phyloP scores from a whole-genome alignment of 1,139 yeast genomes.

The Saccharomyces hybrid region DNA sequence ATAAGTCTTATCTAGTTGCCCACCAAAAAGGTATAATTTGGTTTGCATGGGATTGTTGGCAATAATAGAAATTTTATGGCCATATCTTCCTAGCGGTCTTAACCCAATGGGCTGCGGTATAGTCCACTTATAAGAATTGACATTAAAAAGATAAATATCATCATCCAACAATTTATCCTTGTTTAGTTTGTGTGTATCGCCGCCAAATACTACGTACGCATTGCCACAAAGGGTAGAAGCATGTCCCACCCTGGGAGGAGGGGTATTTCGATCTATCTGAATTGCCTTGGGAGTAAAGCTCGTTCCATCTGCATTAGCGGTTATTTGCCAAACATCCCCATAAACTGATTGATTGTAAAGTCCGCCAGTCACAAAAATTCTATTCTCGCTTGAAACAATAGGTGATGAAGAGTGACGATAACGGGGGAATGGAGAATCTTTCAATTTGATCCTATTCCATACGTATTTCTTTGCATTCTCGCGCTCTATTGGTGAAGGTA shows the following conservation, averaged over 20 bases:
- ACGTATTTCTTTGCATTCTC: not conserved
- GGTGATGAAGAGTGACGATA: slow-evolving; percentile 84
- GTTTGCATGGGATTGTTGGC: slow-evolving; percentile 61
- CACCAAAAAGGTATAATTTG: slow-evolving; percentile 82
- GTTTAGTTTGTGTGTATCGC: slow-evolving; percentile 87
- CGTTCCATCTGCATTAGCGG: slow-evolving; percentile 39
- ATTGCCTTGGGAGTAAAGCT: slow-evolving; percentile 52
- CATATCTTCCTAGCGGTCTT: slow-evolving; percentile 89
- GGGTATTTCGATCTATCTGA: slow-evolving; percentile 62
- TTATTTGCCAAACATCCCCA: slow-evolving; percentile 82
- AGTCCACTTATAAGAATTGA: slow-evolving; percentile 86
- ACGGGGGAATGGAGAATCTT: slow-evolving; percentile 82
- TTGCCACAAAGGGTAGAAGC: slow-evolving; percentile 89
- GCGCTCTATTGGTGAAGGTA: slow-evolving; percentile 3
- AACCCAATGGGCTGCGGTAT: slow-evolving; percentile 75
- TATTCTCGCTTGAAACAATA: slow-evolving; percentile 68
- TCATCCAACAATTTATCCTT: slow-evolving; percentile 77
- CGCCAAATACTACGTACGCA: slow-evolving; percentile 92
- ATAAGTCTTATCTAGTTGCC: slow-evolving; percentile 83
- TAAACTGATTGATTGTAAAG: slow-evolving; percentile 81
- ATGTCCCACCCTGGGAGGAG: slow-evolving; percentile 96
- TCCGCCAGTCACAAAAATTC: slow-evolving; percentile 87
- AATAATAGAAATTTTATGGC: slow-evolving; percentile 66
- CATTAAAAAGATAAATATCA: slow-evolving; percentile 79
- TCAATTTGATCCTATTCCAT: slow-evolving; percentile 29